phyloP scores from a whole-genome alignment of 2,329 filamentous ascomycete species.

The Fusarium subglutinans region DNA sequence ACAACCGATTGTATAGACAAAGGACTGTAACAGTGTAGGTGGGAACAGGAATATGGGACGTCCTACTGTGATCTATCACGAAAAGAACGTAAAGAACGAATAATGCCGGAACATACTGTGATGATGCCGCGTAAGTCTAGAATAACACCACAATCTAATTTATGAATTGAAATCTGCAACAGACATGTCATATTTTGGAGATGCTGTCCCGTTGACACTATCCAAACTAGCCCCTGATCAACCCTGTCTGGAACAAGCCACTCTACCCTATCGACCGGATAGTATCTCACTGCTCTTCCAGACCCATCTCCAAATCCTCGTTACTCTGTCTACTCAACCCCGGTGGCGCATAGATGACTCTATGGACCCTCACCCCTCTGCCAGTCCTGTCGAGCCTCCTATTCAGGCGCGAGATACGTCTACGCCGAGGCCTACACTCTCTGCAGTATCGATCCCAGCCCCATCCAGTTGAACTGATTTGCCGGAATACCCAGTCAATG shows the following conservation, averaged over 20 bases:
- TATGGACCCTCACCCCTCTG: neutral
- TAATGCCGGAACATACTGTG: neutral
- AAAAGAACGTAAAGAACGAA: neutral
- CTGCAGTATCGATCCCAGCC: constrained; percentile 7
- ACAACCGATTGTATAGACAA: neutral
- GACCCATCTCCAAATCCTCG: neutral
- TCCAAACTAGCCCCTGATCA: neutral
- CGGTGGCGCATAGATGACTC: neutral
- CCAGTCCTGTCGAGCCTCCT: neutral
- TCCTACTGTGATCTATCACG: neutral
- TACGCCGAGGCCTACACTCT: constrained; percentile 1
- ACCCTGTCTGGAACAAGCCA: neutral
- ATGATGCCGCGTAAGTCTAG: neutral
- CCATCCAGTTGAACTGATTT: constrained; percentile 6
- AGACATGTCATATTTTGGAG: neutral
- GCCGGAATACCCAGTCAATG: neutral
- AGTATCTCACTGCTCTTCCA: neutral
- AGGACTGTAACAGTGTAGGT: neutral
- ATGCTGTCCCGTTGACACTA: neutral
- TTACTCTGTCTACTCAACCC: neutral
- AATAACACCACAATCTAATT: neutral
- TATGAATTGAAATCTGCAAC: neutral
- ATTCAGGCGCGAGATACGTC: neutral
- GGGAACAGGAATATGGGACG: neutral
- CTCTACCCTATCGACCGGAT: neutral